These are phyloP conservation scores for Calendula officinalis DNA, from an alignment of 129 eudicot genomes.

Conservation along the genomic window DNA sequence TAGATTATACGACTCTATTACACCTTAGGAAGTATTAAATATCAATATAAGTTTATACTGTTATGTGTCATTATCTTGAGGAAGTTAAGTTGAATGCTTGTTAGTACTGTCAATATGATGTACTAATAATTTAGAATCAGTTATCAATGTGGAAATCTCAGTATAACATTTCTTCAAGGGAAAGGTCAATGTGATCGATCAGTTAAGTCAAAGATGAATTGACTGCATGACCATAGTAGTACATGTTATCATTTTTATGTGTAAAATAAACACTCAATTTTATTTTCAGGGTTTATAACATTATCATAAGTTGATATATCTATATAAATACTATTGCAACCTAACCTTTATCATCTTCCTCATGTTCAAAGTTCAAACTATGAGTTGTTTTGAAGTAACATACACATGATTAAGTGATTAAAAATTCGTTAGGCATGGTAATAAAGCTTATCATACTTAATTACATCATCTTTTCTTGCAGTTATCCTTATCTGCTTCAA, in stretches of 20 bases:
- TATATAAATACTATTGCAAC: conserved; percentile 7
- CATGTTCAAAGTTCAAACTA: not conserved
- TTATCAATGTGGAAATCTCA: conserved; percentile 9
- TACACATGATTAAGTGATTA: conserved; percentile 2
- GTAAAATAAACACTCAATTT: too few species aligned
- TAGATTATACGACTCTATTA: not conserved
- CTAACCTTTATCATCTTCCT: not conserved
- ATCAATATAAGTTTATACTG: not conserved
- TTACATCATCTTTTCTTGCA: conserved; percentile 38
- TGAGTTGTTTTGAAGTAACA: conserved; percentile 11
- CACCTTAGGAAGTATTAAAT: too few species aligned
- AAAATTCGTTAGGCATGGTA: conserved; percentile 12
- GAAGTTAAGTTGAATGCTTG: too few species aligned
- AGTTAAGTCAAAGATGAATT: too few species aligned
- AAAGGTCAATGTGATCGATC: too few species aligned
- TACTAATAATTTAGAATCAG: not conserved
- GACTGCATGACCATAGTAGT: too few species aligned
- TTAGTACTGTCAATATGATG: not conserved
- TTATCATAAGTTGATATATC: not conserved
- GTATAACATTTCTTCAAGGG: not conserved
- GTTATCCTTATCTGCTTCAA: conserved; percentile 85
- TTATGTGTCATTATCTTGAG: too few species aligned
- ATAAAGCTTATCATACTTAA: conserved; percentile 5
- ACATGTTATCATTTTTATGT: not conserved
- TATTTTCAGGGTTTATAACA: not conserved